Evolutionary conservation across 2,329 filamentous ascomycete genomes (phyloP).

Genomic region (Paecilomyces sp.): DNA sequence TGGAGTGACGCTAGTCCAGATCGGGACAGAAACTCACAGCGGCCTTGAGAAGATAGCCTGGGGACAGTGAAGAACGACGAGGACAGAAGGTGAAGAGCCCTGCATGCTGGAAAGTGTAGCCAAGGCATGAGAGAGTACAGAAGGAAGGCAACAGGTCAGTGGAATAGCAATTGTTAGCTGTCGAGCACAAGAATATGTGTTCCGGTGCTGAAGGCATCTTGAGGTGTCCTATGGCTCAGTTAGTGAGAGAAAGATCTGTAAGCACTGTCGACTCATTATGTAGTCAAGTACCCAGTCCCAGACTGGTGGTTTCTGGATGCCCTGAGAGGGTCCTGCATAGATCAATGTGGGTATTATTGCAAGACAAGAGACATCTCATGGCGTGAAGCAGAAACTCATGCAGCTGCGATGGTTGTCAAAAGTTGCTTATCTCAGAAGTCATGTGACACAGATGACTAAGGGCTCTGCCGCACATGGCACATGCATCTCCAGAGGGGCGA

Average conservation of each 20-base stretch:
- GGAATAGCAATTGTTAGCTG: neutral
- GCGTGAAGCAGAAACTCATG: neutral
- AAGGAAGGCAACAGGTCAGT: neutral
- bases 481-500: neutral
- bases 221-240: neutral
- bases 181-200: neutral
- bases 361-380: neutral
- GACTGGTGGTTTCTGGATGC: neutral
- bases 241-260: neutral
- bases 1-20: slow-evolving; percentile 28
- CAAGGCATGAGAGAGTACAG: neutral
- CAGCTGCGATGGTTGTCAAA: neutral
- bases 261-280: neutral
- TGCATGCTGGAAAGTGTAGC: neutral
- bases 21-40: slow-evolving; percentile 18
- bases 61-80: neutral
- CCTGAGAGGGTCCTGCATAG: neutral
- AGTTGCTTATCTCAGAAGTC: neutral
- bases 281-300: neutral
- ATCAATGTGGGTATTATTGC: slow-evolving; percentile 8
- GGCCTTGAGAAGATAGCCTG: slow-evolving; percentile 5
- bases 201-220: neutral
- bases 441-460: neutral
- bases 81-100: slow-evolving; percentile 6
- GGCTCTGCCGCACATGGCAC: neutral